Evolutionary conservation across 352 stramenopile genomes (phyloP), one percentile per base, ranked within the genome.

Genomic region (Blastocystis sp.): DNA sequence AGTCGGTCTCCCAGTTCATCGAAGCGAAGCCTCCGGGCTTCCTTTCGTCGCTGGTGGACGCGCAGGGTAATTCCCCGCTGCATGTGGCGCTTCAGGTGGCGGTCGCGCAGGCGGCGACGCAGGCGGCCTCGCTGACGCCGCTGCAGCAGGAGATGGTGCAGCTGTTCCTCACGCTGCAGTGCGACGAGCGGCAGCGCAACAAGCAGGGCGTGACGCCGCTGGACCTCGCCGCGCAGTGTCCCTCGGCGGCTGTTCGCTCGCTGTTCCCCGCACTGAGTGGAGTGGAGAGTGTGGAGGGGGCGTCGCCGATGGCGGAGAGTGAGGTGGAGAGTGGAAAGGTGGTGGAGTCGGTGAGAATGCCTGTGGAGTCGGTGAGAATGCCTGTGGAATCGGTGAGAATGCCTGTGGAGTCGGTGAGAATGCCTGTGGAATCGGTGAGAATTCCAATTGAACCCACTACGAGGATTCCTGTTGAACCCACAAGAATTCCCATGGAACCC

Each of bases 21-120:
- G 69, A 81, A 6, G 27, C 69, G 36, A 29, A 51, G 9, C 69
- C 69, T 14, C 11, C 44, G 0, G 21, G n/a, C 46, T 61, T 63
- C 44, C 4, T 81, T 24, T 21, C 32, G 44, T 21, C 61, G 18
- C 69, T 81, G 16, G 34, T 48, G 3, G 69, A 81, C 38, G 27
- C 29, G 7, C 44, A 81, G 32, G 69, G 69, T 44, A 81, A 81
- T 51, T 64, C 46, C 24, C 46, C 69, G 49, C 69, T 81, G 29
- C 69, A 81, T 32, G 27, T 64, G 7, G 69, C 69, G 9, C 34
- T 81, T 21, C 46, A 42, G 24, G 49, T 40, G 9, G 8, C 42
- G 34, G 49, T 32, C 34, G 49, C n/a, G 27, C 11, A 63, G 6
- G n/a, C 18, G 18, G 42, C 36, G n/a, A 36, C n/a, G 27, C 11